These are phyloP conservation scores for Pedinophyceae sp. DNA, from an alignment of 139 green algal genomes.

Conservation along the genomic window DNA sequence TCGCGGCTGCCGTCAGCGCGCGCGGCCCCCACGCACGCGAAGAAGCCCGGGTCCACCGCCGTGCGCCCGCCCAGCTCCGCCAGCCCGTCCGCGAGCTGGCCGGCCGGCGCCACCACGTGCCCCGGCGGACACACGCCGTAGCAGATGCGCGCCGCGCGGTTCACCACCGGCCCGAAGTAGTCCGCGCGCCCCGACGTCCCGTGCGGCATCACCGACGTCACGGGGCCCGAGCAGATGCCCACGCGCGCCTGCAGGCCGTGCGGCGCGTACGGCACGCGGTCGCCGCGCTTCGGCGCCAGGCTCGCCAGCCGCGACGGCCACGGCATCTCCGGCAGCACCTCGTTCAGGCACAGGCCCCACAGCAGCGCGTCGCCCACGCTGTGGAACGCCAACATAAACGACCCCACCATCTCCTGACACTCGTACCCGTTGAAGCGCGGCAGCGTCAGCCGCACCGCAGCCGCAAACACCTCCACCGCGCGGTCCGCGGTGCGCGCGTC, in stretches of 20 bases:
- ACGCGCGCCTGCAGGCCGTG: slow-evolving; percentile 29
- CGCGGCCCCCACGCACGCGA: too few relatives aligned
- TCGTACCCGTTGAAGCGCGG: slow-evolving; percentile 23
- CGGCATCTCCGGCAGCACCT: slow-evolving; percentile 27
- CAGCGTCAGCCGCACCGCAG: slow-evolving; percentile 17
- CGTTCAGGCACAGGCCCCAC: slow-evolving; percentile 37
- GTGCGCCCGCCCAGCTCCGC: too few relatives aligned
- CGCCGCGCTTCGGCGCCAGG: slow-evolving; percentile 8
- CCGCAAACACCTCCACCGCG: too few relatives aligned
- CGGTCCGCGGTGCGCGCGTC: too few relatives aligned
- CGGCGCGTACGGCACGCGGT: slow-evolving; percentile 15
- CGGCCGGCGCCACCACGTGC: too few relatives aligned
- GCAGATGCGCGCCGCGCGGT: too few relatives aligned
- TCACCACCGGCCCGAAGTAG: slow-evolving; percentile 30
- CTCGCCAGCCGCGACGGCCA: slow-evolving; percentile 14
- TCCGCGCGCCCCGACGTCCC: slow-evolving; percentile 32
- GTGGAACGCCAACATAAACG: slow-evolving; percentile 40
- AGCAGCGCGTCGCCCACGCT: slow-evolving; percentile 24
- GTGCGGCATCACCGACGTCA: slow-evolving; percentile 28
- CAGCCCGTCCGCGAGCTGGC: too few relatives aligned
- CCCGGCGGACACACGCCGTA: too few relatives aligned
- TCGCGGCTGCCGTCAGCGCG: too few relatives aligned
- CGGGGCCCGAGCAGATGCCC: slow-evolving; percentile 35
- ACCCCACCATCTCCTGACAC: slow-evolving; percentile 31
- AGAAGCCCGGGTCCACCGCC: too few relatives aligned